Evolutionary conservation across 495 filamentous ascomycete species (phyloP), one percentile per base, ranked within the genome.

Genomic region (Hypoxylon cercidicola): DNA sequence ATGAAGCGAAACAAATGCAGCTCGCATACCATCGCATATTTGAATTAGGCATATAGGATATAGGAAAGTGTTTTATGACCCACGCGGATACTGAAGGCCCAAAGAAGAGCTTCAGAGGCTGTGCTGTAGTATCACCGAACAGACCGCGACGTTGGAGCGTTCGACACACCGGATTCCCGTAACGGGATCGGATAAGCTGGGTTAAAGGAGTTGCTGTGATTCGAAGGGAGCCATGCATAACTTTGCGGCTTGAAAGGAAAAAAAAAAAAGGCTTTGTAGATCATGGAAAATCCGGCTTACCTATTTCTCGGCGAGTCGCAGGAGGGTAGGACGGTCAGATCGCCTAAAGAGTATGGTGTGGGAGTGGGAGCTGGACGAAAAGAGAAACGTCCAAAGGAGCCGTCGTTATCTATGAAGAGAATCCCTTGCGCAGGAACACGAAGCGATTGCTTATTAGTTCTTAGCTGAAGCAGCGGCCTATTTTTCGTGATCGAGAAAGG

Each of bases 1-100:
- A 50, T 60, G 60, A 68, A 51, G 55, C 58, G 55, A 63, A 68
- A 62, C 60, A 55, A 62, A 68, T 63, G 65, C 54, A 68, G 49
- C 54, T 55, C 35, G 49, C 55, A 60, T 63, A 50, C 40, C 45
- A 39, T 66, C 53, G 58, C 64, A 28, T 28, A 28, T 28, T n/a
- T n/a, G n/a, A n/a, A n/a, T n/a, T n/a, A n/a, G n/a, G n/a, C n/a
- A 62, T 57, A 37, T 41, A 44, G 56, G 20, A 69, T 60, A 52
- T 52, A 35, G 56, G 49, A 37, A 9, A 16, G 39, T 37, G 53
- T 55, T 62, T 20, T 32, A 58, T 41, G 51, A 53, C 55, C 66
- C 61, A 57, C 56, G 60, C 66, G 56, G 61, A 62, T 54, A 69
- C 51, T 58, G 40, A 69, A 65, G 61, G 61, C 35, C 53, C 53